Base-by-base conservation (phyloP, 2,329 filamentous ascomycete species). In the Xylaria sp. region DNA sequence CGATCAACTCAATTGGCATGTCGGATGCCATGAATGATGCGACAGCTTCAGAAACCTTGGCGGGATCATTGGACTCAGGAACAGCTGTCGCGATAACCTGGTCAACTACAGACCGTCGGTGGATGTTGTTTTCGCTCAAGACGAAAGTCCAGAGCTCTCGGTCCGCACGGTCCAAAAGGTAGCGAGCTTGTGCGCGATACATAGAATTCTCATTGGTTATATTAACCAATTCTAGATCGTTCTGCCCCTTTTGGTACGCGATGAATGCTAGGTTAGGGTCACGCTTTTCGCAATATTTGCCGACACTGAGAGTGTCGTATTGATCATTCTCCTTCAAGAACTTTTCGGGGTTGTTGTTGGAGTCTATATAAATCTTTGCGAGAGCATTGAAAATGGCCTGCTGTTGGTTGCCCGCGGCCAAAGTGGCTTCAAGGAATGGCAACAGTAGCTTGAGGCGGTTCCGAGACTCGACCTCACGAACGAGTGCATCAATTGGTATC, bases 131-230 rank as follows among this genome's bases (percentile, higher is more conserved):
- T 71, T 92, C 88, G 76, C 90, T 97, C 33, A 99, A 85, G 13
- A 98, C 95, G 74, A 97, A 99, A 54, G 85, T 84, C 96, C 96
- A 99, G 48, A 99, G 87, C 76, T 99, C 95, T 2, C 83, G 77
- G 72, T 99, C 95, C 37, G 91, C 90, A 68, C 95, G 90, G 72
- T 97, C 93, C 54, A 99, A 83, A 23, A 99, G 85, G 78, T 99
- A 99, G 37, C 95, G 90, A 60, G 93, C 94, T 78, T 99, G 95
- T n/a, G 91, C 91, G 72, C 93, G 90, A 85, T 97, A 99, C 95
- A 99, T 99, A n/a, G 92, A 89, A 80, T 99, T 99, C 79, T 99
- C 96, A 71, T 98, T 99, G 73, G 95, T 98, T 73, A 99, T 94
- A 77, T 91, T 95, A 78, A 99, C 94, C 58, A 99, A 86, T 79